Percentiles rank a stretch among this genome's conserved stretches.
These are phyloP conservation scores for Phyllostachys edulis DNA, from an alignment of 176 grass and related monocot genomes.

Conservation along the genomic window DNA sequence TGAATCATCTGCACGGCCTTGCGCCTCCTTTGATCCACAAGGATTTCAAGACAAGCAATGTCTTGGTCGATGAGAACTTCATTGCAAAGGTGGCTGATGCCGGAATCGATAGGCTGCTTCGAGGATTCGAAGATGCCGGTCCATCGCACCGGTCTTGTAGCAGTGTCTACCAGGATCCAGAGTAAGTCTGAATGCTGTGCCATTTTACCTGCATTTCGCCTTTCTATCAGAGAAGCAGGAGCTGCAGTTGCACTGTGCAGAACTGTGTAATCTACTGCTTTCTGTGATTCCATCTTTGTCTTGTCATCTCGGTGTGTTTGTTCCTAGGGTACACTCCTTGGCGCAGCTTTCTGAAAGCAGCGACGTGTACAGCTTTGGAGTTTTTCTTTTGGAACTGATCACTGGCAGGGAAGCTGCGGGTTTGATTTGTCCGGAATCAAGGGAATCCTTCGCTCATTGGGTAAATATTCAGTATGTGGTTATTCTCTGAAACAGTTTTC, in stretches of 20 bases:
- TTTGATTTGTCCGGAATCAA: conserved; percentile 44
- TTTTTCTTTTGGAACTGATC: conserved; percentile 90
- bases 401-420: conserved; percentile 51
- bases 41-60: conserved; percentile 87
- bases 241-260: neutral
- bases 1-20: conserved; percentile 70
- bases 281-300: neutral
- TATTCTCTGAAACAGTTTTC: neutral
- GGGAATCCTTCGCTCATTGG: conserved; percentile 45
- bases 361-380: conserved; percentile 88
- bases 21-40: conserved; percentile 71
- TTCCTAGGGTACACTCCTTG: conserved; percentile 39
- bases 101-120: conserved; percentile 56
- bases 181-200: conserved; percentile 45
- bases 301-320: neutral
- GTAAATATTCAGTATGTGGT: conserved; percentile 36
- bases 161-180: conserved; percentile 60
- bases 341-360: conserved; percentile 65
- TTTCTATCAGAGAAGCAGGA: neutral
- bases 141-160: conserved; percentile 8
- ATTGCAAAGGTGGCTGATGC: conserved; percentile 89
- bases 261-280: neutral
- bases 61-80: conserved; percentile 95
- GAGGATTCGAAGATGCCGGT: conserved; percentile 37
- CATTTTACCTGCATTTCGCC: neutral